Evolutionary conservation across 2,329 filamentous ascomycete species (phyloP), one percentile per base, ranked within the genome.

Genomic region (Fusarium sp.): DNA sequence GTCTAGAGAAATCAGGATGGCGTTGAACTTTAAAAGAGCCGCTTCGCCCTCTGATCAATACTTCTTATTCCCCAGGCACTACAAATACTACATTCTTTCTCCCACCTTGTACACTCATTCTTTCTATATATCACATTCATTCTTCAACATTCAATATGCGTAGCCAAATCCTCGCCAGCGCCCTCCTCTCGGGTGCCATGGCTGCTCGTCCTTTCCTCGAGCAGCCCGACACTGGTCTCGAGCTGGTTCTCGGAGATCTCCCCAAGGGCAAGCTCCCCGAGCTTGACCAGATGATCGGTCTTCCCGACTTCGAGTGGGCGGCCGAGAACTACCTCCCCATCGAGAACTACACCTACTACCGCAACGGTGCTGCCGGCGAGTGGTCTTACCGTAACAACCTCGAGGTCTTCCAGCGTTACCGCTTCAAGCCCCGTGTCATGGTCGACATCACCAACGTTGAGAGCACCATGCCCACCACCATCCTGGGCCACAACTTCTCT

Each of bases 341-440:
- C 14, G 70, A 75, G 21, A 80, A 83, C 69, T 87, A 84, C 75
- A 85, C 84, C n/a, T 87, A 86, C 75, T 87, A 87, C 76, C 82
- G 83, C 59, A 85, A 84, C 65, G 85, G 84, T 20, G 84, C 84
- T 6, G 84, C 79, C 5, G 85, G 84, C 60, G 85, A 87, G 75
- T 87, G 82, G 81, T 81, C 80, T 2, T 86, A 86, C 75, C 80
- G 85, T 47, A 86, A 86, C 74, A 87, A 87, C 75, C 78, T 87
- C 7, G 85, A 88, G 74, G 79, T 82, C 26, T 87, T 80, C 74
- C 76, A 79, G 62, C 80, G 83, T 15, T 84, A 83, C 69, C 77
- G 77, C 47, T 76, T 86, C 40, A 79, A 81, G 48, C 83, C 85
- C 10, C 78, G 83, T 50, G 78, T 82, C 23, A 76, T 87, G 75